Conservation (phyloP, 2,329 filamentous ascomycete species). For the Paracoccidioides lutzii region DNA sequence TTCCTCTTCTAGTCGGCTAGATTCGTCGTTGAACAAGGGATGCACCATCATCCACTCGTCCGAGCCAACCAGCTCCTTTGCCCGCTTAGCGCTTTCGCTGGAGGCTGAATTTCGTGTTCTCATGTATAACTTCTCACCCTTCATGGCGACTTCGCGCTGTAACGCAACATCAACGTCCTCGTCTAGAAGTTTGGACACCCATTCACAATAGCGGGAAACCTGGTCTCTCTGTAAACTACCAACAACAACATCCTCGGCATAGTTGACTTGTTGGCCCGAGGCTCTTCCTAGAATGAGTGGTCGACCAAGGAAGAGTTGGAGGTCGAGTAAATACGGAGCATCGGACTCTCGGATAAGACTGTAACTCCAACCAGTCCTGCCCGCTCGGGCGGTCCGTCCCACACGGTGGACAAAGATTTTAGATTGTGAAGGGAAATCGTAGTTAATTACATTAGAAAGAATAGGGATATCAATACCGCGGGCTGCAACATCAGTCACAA, state of each 20-base stretch:
- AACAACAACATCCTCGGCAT: constrained; percentile 70
- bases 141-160: constrained; percentile 61
- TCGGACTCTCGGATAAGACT: constrained; percentile 81
- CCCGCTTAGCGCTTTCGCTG: constrained; percentile 74
- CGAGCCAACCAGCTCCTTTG: constrained; percentile 61
- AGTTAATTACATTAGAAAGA: constrained; percentile 95
- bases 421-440: constrained; percentile 91
- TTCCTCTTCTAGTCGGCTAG: constrained; percentile 51
- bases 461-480: constrained; percentile 96
- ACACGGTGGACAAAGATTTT: constrained; percentile 97
- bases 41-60: constrained; percentile 64
- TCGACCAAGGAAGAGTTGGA: constrained; percentile 88
- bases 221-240: constrained; percentile 61
- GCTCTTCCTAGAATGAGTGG: constrained; percentile 64
- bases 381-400: constrained; percentile 87
- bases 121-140: constrained; percentile 87
- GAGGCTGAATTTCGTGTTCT: constrained; percentile 84
- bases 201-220: constrained; percentile 66
- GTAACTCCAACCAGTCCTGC: constrained; percentile 86
- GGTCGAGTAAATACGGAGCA: constrained; percentile 79
- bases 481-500: constrained; percentile 92
- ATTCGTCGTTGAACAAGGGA: constrained; percentile 61
- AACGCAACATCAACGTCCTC: constrained; percentile 61
- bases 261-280: constrained; percentile 48
- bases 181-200: constrained; percentile 63